Evolutionary conservation across 176 grass and related monocot genomes (phyloP).

Genomic region (Eragrostis curvula): DNA sequence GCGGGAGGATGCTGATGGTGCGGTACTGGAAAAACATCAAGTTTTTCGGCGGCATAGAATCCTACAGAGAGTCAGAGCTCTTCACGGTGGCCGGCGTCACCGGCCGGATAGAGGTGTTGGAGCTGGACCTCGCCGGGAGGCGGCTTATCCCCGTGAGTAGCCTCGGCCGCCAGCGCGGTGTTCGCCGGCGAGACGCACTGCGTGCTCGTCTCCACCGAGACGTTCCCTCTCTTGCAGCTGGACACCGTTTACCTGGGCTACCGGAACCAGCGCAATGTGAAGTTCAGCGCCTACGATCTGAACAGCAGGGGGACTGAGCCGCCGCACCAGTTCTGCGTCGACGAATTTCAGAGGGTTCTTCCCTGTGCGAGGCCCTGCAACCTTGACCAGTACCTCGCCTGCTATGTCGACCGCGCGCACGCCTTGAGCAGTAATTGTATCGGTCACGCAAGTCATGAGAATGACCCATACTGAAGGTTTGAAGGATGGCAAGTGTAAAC

Average conservation of each 20-base stretch:
- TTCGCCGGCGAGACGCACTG: background rate
- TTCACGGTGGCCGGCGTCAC: background rate
- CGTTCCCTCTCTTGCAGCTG: background rate
- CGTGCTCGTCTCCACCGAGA: background rate
- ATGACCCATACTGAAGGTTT: too few species aligned
- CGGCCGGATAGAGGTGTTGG: background rate
- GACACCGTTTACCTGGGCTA: background rate
- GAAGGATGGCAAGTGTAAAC: too few species aligned
- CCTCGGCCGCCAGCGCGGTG: background rate
- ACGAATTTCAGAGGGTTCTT: background rate
- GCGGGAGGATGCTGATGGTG: slow-evolving; percentile 5
- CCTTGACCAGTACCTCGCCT: background rate
- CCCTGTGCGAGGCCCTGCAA: background rate
- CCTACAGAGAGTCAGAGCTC: background rate
- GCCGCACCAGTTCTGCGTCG: background rate
- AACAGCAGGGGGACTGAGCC: background rate
- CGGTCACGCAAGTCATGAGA: background rate
- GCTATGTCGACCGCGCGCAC: background rate
- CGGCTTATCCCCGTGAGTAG: background rate
- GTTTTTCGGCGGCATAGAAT: background rate
- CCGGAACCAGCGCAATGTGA: fast-evolving
- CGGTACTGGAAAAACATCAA: background rate
- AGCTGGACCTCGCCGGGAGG: background rate
- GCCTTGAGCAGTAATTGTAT: background rate
- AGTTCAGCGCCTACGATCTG: background rate